Evolutionary conservation across 2,329 filamentous ascomycete genomes (phyloP).

Genomic region (Verticillium tricorpus): DNA sequence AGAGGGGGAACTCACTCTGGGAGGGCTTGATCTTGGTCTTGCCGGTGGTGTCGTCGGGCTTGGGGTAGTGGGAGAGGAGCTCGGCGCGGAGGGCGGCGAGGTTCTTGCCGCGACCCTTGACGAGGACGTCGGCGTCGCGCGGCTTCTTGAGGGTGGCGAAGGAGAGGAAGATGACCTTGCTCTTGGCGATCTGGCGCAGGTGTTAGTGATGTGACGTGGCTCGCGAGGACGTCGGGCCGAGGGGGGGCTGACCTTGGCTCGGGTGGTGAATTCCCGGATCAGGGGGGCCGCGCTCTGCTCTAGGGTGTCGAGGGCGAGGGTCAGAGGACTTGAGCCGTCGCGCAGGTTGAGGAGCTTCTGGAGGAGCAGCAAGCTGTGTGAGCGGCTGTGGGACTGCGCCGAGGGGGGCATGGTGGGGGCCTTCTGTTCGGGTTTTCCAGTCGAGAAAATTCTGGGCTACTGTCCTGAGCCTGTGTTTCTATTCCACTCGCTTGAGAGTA

Average conservation of each 20-base stretch:
- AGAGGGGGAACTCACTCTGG: neutral
- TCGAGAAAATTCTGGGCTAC: neutral
- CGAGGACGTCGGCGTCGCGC: slow-evolving; percentile 60
- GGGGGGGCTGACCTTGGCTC: slow-evolving; percentile 59
- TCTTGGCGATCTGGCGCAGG: slow-evolving; percentile 49
- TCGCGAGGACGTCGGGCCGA: neutral
- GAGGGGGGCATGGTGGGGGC: slow-evolving; percentile 45
- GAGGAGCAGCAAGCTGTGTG: slow-evolving; percentile 79
- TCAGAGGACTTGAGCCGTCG: slow-evolving; percentile 80
- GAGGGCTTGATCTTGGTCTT: slow-evolving; percentile 16
- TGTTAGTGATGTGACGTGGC: neutral
- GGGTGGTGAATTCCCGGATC: slow-evolving; percentile 66
- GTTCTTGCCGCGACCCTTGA: slow-evolving; percentile 58
- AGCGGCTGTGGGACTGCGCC: slow-evolving; percentile 64
- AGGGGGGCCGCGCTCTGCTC: slow-evolving; percentile 74
- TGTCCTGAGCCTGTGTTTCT: no score
- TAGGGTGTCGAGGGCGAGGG: slow-evolving; percentile 76
- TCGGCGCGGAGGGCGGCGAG: slow-evolving; percentile 54
- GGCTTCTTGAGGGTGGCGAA: slow-evolving; percentile 69
- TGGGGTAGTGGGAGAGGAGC: slow-evolving; percentile 47
- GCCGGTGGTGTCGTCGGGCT: slow-evolving; percentile 28
- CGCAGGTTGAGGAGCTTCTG: slow-evolving; percentile 76
- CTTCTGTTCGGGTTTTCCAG: neutral
- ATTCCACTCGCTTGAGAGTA: no score
- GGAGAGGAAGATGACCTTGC: slow-evolving; percentile 70